Evolutionary conservation across 805 yeast genomes (phyloP).

Genomic region (Brettanomyces sp.): DNA sequence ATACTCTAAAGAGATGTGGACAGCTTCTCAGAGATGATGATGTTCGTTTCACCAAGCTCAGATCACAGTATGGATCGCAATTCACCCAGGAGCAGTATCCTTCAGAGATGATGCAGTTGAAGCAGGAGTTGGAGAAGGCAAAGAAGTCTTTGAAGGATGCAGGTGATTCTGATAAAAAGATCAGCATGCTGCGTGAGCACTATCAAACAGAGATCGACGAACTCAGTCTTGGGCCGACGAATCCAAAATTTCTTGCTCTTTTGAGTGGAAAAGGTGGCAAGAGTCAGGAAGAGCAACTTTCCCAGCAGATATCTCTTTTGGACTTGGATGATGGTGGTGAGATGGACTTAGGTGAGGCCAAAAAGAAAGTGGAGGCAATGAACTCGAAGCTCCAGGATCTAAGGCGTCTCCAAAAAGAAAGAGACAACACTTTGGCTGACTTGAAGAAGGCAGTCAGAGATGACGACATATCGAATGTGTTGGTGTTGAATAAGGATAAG

Average conservation of each 20-base stretch:
- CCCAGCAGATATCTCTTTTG: conserved; percentile 35
- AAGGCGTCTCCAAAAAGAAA: conserved; percentile 53
- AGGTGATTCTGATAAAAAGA: conserved; percentile 44
- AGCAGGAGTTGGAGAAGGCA: conserved; percentile 10
- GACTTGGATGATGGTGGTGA: conserved; percentile 51
- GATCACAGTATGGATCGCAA: conserved; percentile 25
- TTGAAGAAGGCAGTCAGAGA: conserved; percentile 61
- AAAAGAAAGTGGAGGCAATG: conserved; percentile 34
- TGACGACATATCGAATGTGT: conserved; percentile 76
- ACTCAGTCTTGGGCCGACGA: conserved; percentile 35
- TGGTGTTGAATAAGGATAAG: conserved; percentile 52
- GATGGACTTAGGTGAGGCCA: conserved; percentile 11
- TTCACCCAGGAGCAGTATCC: conserved; percentile 25
- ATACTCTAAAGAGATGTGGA: conserved; percentile 28
- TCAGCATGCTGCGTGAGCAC: conserved; percentile 38
- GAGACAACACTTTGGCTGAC: conserved; percentile 49
- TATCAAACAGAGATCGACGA: conserved; percentile 32
- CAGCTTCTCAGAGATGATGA: conserved; percentile 25
- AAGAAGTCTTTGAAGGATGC: conserved; percentile 57
- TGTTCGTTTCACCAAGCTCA: conserved; percentile 23
- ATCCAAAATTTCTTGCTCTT: conserved; percentile 28
- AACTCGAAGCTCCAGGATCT: conserved; percentile 55
- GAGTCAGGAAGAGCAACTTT: not conserved
- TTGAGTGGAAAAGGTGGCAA: conserved; percentile 10
- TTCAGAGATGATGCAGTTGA: conserved; percentile 7